These are phyloP conservation scores for Fusarium equiseti DNA, from an alignment of 2,329 filamentous ascomycete species.

Conservation along the genomic window DNA sequence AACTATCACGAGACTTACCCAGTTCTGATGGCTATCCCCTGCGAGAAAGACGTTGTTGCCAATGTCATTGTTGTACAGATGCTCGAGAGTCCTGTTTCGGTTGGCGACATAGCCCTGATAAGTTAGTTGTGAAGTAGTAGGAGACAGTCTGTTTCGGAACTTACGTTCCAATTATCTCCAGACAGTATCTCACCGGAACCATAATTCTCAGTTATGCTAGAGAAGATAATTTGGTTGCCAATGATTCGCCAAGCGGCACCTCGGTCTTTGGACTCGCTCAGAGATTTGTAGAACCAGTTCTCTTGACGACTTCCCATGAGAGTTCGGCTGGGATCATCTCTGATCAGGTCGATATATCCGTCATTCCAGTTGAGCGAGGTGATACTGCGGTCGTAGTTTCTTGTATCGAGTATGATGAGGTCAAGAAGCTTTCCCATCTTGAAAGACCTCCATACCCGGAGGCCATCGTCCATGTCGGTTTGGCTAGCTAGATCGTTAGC, in stretches of 20 bases:
- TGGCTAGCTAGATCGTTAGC: constrained; percentile 16
- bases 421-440: constrained; percentile 74
- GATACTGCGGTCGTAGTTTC: constrained; percentile 76
- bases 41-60: constrained; percentile 79
- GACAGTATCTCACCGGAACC: constrained; percentile 46
- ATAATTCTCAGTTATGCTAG: constrained; percentile 58
- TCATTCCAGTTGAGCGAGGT: constrained; percentile 56
- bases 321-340: constrained; percentile 74
- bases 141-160: neutral
- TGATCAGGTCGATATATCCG: constrained; percentile 56
- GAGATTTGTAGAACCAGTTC: constrained; percentile 76
- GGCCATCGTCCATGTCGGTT: constrained; percentile 69
- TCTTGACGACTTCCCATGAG: constrained; percentile 81
- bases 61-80: constrained; percentile 75
- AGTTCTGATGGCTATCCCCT: constrained; percentile 71
- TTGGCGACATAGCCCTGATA: constrained; percentile 72
- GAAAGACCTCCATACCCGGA: constrained; percentile 77
- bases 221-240: constrained; percentile 78
- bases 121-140: neutral
- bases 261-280: constrained; percentile 70
- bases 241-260: constrained; percentile 78
- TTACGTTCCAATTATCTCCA: constrained; percentile 50
- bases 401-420: constrained; percentile 76
- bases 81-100: constrained; percentile 76
- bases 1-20: neutral